Percentiles rank a stretch among this genome's conserved stretches.
Conservation (phyloP, 179 eudicot genomes). For the Pouteria campechiana region DNA sequence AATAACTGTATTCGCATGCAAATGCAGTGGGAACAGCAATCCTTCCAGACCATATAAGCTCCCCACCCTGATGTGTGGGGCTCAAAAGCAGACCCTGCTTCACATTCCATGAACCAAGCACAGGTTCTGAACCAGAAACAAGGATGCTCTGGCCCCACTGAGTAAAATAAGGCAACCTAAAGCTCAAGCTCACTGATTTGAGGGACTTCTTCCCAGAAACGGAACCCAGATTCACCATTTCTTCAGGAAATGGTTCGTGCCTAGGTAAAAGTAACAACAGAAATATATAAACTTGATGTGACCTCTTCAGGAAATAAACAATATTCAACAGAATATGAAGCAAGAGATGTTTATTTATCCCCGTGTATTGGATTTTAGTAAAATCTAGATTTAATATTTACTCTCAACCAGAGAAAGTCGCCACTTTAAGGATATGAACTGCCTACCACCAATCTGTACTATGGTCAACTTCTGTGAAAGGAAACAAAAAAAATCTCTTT, state of each 20-base stretch:
- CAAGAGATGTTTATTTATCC: no score
- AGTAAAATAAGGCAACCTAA: slow-evolving; percentile 76
- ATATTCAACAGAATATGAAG: no score
- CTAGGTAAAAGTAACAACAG: no score
- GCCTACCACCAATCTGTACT: no score
- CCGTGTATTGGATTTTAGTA: no score
- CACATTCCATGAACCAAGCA: slow-evolving; percentile 86
- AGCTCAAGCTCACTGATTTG: slow-evolving; percentile 48
- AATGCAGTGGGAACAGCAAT: slow-evolving; percentile 49
- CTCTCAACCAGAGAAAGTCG: no score
- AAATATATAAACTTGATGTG: no score
- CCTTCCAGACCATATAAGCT: slow-evolving; percentile 78
- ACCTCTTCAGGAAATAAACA: no score
- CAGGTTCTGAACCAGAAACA: slow-evolving; percentile 76
- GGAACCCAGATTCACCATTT: slow-evolving; percentile 51
- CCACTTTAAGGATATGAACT: no score
- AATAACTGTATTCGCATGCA: slow-evolving; percentile 66
- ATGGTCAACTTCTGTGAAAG: no score
- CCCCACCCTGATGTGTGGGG: slow-evolving; percentile 58
- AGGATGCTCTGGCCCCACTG: slow-evolving; percentile 89
- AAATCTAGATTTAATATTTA: no score
- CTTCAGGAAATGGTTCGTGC: not conserved
- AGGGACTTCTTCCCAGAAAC: slow-evolving; percentile 23
- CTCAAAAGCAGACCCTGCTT: slow-evolving; percentile 60
- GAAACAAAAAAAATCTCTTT: no score